Evolutionary conservation across 805 yeast genomes (phyloP).

Genomic region (Saccharomycopsis selenospora): DNA sequence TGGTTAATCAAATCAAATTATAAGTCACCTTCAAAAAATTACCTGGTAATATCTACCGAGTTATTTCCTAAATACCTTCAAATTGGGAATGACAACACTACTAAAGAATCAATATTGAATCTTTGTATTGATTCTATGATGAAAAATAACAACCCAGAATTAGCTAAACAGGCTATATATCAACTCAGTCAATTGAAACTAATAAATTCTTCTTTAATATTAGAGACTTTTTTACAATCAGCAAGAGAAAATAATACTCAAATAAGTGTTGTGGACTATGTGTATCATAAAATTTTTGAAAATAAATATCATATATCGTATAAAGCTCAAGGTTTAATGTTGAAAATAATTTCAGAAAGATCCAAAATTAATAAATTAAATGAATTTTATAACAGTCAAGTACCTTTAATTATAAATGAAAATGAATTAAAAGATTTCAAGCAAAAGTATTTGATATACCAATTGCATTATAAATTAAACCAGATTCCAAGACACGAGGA

Average conservation of each 20-base stretch:
- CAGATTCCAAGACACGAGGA: not conserved
- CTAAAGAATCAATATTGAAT: not conserved
- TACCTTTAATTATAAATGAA: not conserved
- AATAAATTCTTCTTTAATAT: not conserved
- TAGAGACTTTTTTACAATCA: not conserved
- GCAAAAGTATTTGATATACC: not conserved
- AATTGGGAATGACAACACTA: not conserved
- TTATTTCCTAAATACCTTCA: not conserved
- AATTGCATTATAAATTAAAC: not conserved
- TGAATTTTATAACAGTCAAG: not conserved
- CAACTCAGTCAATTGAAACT: not conserved
- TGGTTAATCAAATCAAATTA: not conserved
- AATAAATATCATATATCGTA: not conserved
- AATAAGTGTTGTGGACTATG: not conserved
- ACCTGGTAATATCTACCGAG: not conserved
- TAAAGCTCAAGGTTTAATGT: not conserved
- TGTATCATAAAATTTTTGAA: not conserved
- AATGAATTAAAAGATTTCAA: not conserved
- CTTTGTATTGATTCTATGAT: slow-evolving; percentile 1
- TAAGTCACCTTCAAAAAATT: not conserved
- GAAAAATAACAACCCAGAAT: not conserved
- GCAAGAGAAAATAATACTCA: not conserved
- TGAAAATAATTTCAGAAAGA: not conserved
- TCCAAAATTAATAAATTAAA: not conserved
- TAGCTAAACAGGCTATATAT: slow-evolving; percentile 1